phyloP scores from a whole-genome alignment of 257 asterid genomes.

The Ehretia macrophylla region DNA sequence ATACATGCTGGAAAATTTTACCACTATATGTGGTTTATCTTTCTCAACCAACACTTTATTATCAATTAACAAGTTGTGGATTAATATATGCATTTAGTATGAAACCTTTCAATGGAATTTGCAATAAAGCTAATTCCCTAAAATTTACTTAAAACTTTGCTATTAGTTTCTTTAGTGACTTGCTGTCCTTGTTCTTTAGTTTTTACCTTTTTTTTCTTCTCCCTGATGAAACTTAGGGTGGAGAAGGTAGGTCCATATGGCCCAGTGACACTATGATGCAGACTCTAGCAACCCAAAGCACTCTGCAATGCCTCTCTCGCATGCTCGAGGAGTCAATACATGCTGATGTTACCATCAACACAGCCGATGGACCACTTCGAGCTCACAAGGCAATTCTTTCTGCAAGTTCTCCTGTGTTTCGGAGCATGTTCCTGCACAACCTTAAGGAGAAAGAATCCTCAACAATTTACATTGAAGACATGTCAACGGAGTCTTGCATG shows the following conservation, averaged over 20 bases:
- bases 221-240: slow-evolving; percentile 45
- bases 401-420: slow-evolving; percentile 84
- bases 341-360: slow-evolving; percentile 74
- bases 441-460: slow-evolving; percentile 91
- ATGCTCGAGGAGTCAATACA: slow-evolving; percentile 78
- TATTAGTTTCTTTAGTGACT: not conserved
- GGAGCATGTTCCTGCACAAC: slow-evolving; percentile 80
- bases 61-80: too few species aligned
- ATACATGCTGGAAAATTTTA: too few species aligned
- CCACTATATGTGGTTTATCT: too few species aligned
- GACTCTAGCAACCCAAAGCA: slow-evolving; percentile 51
- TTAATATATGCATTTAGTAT: too few species aligned
- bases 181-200: slow-evolving; percentile 1
- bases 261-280: slow-evolving; percentile 52
- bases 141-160: not conserved
- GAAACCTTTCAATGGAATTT: too few species aligned
- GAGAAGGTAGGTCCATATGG: slow-evolving; percentile 68
- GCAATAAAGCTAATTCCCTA: too few species aligned
- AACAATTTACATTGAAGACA: slow-evolving; percentile 68
- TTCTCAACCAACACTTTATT: too few species aligned
- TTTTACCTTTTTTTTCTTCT: slow-evolving; percentile 6
- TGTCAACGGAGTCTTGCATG: slow-evolving; percentile 78
- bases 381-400: slow-evolving; percentile 87
- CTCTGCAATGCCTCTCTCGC: slow-evolving; percentile 69
- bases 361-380: slow-evolving; percentile 58